Percentiles rank a stretch among this genome's conserved stretches.
phyloP scores from a whole-genome alignment of 768 basidiomycete genomes.

The Termitomyces sp. region DNA sequence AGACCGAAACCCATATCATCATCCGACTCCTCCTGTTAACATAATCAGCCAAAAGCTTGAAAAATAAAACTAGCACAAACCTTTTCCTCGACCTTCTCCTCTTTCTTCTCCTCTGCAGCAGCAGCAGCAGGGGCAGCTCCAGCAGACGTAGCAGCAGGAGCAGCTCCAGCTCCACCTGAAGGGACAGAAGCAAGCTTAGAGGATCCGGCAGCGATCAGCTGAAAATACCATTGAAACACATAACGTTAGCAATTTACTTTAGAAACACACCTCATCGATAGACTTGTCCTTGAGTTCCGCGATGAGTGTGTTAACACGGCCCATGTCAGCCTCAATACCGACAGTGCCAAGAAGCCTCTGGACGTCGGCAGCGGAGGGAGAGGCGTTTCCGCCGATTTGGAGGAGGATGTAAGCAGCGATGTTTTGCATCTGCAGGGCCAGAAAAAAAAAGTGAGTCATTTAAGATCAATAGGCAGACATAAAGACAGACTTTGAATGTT shows the following conservation, averaged over 20 bases:
- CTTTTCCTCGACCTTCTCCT: conserved; percentile 91
- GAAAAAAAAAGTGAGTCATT: neutral
- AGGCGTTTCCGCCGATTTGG: conserved; percentile 88
- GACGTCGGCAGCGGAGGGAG: conserved; percentile 83
- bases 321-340: conserved; percentile 85
- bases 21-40: conserved; percentile 81
- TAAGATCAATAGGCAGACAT: neutral
- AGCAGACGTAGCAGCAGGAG: conserved; percentile 50
- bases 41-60: conserved; percentile 4
- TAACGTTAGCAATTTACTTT: conserved; percentile 11
- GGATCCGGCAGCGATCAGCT: conserved; percentile 92
- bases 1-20: conserved; percentile 99
- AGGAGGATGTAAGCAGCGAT: conserved; percentile 98
- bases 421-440: conserved; percentile 68
- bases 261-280: conserved; percentile 62
- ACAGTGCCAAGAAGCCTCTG: conserved; percentile 83
- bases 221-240: conserved; percentile 3
- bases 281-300: conserved; percentile 91
- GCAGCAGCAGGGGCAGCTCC: conserved; percentile 51
- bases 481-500: conserved; percentile 41
- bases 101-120: conserved; percentile 69
- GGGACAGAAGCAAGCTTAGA: conserved; percentile 96
- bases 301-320: conserved; percentile 77
- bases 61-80: conserved; percentile 33
- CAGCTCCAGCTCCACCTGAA: conserved; percentile 79